A percentile compares a stretch with the other conserved stretches of the same genome.
Conservation (phyloP, 2,329 filamentous ascomycete species). For the Penicillium occitanis region DNA sequence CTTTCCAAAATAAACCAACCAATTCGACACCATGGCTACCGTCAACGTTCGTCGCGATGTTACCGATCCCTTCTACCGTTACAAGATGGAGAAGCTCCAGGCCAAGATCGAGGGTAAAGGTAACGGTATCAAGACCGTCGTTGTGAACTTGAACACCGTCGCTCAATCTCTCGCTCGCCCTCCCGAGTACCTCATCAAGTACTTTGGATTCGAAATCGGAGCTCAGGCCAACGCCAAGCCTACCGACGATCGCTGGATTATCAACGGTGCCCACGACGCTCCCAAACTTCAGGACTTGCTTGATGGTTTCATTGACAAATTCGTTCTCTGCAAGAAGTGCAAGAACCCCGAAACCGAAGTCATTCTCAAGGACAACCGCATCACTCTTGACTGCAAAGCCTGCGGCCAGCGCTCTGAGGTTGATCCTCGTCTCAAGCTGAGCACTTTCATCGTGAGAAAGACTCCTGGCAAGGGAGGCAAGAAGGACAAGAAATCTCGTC, state of each 20-base stretch:
- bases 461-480: constrained; percentile 86
- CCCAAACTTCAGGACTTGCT: constrained; percentile 96
- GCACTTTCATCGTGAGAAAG: constrained; percentile 96
- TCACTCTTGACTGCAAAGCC: constrained; percentile 96
- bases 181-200: constrained; percentile 96
- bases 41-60: constrained; percentile 98
- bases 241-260: constrained; percentile 98
- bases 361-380: constrained; percentile 88
- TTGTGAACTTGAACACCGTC: constrained; percentile 94
- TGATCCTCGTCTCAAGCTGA: constrained; percentile 91
- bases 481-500: constrained; percentile 92
- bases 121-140: constrained; percentile 98
- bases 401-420: constrained; percentile 92
- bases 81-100: constrained; percentile 99
- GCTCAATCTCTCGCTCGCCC: constrained; percentile 89
- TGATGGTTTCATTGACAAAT: constrained; percentile 97
- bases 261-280: constrained; percentile 96
- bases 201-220: constrained; percentile 98
- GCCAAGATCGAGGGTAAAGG: constrained; percentile 99
- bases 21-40: constrained; percentile 77
- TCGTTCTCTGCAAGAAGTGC: constrained; percentile 99
- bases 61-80: constrained; percentile 98
- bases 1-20: constrained; percentile 30
- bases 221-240: constrained; percentile 98
- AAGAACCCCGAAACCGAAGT: constrained; percentile 99